Percentiles rank a stretch among this genome's conserved stretches.
Evolutionary conservation across 352 stramenopile genomes (phyloP).

Genomic region (Phytopythium ostracodes): DNA sequence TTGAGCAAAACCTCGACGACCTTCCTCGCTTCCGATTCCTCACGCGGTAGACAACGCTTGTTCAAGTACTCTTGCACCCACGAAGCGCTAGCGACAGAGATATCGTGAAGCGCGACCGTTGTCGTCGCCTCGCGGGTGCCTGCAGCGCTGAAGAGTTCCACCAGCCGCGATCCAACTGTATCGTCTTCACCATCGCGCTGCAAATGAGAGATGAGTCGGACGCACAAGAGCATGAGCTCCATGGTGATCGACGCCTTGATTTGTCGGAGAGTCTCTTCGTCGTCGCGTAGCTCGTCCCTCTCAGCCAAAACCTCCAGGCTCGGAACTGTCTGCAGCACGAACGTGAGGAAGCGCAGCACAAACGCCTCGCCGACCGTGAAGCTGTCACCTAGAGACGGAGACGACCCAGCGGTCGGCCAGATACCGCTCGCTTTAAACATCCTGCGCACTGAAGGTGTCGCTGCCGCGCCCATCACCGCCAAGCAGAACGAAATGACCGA

Average conservation of each 20-base stretch:
- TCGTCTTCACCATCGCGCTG: slow-evolving; percentile 10
- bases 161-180: slow-evolving; percentile 9
- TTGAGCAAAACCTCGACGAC: slow-evolving; percentile 38
- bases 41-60: slow-evolving; percentile 31
- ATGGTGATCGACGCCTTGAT: slow-evolving; percentile 41
- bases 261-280: slow-evolving; percentile 52
- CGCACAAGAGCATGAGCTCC: slow-evolving; percentile 47
- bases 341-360: slow-evolving; percentile 55
- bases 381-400: not conserved
- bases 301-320: slow-evolving; percentile 44
- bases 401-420: not conserved
- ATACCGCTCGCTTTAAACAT: slow-evolving; percentile 13
- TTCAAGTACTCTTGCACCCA: slow-evolving; percentile 59
- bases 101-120: not conserved
- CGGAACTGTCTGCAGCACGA: slow-evolving; percentile 55
- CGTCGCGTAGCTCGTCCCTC: slow-evolving; percentile 65
- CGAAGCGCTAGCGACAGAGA: not conserved
- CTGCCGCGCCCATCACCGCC: slow-evolving; percentile 37
- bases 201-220: slow-evolving; percentile 44
- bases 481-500: slow-evolving; percentile 55
- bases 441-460: slow-evolving; percentile 23
- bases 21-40: slow-evolving; percentile 11
- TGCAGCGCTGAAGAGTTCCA: slow-evolving; percentile 11
- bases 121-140: not conserved
- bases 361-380: slow-evolving; percentile 29